A percentile compares a stretch with the other conserved stretches of the same genome.
Conservation (phyloP, 2,329 filamentous ascomycete genomes). For the Clonostachys solani region DNA sequence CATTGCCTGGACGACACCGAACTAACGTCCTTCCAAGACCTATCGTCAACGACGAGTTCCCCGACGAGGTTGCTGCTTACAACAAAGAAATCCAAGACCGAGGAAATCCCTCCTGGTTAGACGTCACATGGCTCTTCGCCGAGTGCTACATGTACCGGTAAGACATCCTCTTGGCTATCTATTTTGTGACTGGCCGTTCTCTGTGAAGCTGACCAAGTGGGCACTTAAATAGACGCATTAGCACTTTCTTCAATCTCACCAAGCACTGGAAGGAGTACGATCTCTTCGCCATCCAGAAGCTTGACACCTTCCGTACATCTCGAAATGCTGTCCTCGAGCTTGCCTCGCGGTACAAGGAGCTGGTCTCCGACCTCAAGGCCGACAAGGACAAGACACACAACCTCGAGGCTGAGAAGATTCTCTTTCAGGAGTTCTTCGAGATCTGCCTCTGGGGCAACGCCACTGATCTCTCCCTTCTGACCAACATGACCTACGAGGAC, state of each 20-base stretch:
- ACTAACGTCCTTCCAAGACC: constrained; percentile 42
- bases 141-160: constrained; percentile 94
- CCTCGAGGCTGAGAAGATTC: constrained; percentile 65
- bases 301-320: constrained; percentile 87
- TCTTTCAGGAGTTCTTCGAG: constrained; percentile 92
- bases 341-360: constrained; percentile 70
- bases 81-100: constrained; percentile 79
- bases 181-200: neutral
- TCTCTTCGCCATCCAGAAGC: constrained; percentile 85
- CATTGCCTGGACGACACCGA: neutral
- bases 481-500: constrained; percentile 87
- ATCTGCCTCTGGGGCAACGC: constrained; percentile 98
- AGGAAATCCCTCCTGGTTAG: constrained; percentile 75
- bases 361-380: constrained; percentile 61
- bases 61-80: constrained; percentile 78
- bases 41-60: constrained; percentile 69
- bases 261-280: constrained; percentile 87
- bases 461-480: constrained; percentile 87
- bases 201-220: neutral
- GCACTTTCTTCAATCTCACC: constrained; percentile 71
- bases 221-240: constrained; percentile 57
- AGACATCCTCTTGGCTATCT: constrained; percentile 8
- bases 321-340: constrained; percentile 81
- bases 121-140: constrained; percentile 80
- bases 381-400: constrained; percentile 48